Evolutionary conservation across 129 eudicot species (phyloP), one percentile per base, ranked within the genome.

Genomic region (Flaveria sonorensis): DNA sequence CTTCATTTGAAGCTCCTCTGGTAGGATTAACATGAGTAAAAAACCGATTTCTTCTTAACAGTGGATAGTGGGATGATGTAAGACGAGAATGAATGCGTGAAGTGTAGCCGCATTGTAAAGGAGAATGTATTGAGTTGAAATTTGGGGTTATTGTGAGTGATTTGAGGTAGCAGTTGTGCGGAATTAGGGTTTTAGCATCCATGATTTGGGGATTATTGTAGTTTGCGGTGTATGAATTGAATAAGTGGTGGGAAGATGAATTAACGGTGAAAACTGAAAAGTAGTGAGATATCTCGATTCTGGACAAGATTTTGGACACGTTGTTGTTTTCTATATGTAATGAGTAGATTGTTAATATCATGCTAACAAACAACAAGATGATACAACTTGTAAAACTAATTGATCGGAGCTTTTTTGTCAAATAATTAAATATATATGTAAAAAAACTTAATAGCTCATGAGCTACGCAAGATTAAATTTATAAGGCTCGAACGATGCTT

Each of bases 1-100:
- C 72, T 50, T 70, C 84, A 1, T 11, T 50, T 2, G 76, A 26
- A 15, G 71, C 16, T 46, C 73, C 83, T 52, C 78, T 69, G 32
- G 71, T 70, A 18, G 72, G 68, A 74, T 67, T 71, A 61, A 78
- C 32, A 63, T 83, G 82, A 40, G 71, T 59, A 40, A 74, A 21
- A 11, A 23, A 11, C 75, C 71, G 74, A 28, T 3, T 60, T 46
- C 36, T 80, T 26, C 32, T 18, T 5, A 64, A 64, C 21, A 81
- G 53, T 7, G 68, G 71, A 12, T 71, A 14, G n/a, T 63, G 15
- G 13, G 32, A 26, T 45, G 68, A 8, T 18, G 43, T 23, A 63
- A 83, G 61, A 60, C 3, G 28, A 7, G 80, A 50, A 28, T 40
- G 39, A 56, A 11, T 19, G 76, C 32, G 72, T 7, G 78, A 73